Conservation (phyloP, 2,329 filamentous ascomycete genomes). For the Fusarium subglutinans region DNA sequence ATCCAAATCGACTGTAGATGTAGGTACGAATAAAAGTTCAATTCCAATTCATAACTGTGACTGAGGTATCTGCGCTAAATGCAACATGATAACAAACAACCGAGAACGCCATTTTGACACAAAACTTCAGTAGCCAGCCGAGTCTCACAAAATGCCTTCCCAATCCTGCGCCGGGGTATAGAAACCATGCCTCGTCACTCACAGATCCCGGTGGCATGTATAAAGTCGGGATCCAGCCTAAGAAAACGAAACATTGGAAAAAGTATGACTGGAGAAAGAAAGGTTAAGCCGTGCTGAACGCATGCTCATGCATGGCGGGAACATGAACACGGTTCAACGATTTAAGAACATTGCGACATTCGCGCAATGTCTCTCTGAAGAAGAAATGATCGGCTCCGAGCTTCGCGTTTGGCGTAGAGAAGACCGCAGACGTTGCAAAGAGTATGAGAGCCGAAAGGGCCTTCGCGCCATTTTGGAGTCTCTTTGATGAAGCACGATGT, state of each 20-base stretch:
- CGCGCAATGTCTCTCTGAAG: background rate
- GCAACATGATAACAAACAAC: constrained; percentile 1
- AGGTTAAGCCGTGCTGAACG: background rate
- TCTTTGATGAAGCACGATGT: constrained; percentile 21
- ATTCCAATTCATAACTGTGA: background rate
- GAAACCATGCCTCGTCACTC: constrained; percentile 22
- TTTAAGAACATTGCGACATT: background rate
- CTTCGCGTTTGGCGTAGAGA: constrained; percentile 8
- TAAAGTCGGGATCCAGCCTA: background rate
- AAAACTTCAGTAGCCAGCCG: constrained; percentile 10
- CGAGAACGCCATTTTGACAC: constrained; percentile 13
- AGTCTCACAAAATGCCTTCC: constrained; percentile 11
- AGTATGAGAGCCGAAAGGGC: constrained; percentile 15
- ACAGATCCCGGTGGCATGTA: background rate
- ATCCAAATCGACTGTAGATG: background rate
- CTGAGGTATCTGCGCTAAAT: constrained; percentile 20
- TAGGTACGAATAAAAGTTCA: background rate
- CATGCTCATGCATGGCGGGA: background rate
- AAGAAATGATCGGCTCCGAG: background rate
- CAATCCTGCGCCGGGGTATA: constrained; percentile 23
- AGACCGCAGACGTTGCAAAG: constrained; percentile 20
- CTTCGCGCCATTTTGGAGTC: constrained; percentile 16
- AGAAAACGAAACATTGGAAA: background rate
- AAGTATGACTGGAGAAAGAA: background rate
- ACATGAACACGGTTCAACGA: no score